Evolutionary conservation across 805 yeast species (phyloP).

Genomic region (Sugiyamaella chiloensis): DNA sequence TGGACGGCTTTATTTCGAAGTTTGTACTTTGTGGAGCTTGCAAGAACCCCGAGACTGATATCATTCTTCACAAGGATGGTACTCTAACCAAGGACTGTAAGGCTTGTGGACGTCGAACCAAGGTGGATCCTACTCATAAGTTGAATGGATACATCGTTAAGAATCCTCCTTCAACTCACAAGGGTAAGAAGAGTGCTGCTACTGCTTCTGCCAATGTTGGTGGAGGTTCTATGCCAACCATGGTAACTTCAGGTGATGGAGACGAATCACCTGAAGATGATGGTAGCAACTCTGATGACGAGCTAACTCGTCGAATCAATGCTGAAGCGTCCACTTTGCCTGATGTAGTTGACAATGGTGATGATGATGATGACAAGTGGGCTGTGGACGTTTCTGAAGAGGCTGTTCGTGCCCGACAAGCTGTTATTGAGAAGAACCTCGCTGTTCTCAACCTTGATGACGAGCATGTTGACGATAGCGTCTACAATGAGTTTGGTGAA

Average conservation of each 20-base stretch:
- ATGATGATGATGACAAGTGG: constrained; percentile 94
- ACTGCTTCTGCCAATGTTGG: constrained; percentile 89
- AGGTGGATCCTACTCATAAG: constrained; percentile 81
- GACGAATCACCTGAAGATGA: constrained; percentile 30
- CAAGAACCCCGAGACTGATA: constrained; percentile 96
- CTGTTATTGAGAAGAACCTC: constrained; percentile 58
- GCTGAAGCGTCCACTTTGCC: constrained; percentile 76
- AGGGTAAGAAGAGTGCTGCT: constrained; percentile 62
- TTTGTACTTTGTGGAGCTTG: constrained; percentile 93
- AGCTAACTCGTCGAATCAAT: constrained; percentile 70
- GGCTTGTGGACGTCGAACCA: constrained; percentile 92
- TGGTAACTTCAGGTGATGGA: constrained; percentile 37
- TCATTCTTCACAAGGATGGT: constrained; percentile 71
- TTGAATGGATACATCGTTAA: constrained; percentile 82
- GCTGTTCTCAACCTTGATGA: constrained; percentile 46
- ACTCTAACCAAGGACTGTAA: constrained; percentile 87
- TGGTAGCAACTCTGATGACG: constrained; percentile 64
- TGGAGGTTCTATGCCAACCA: constrained; percentile 60
- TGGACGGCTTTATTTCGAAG: constrained; percentile 91
- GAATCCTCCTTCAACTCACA: constrained; percentile 63
- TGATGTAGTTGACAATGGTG: constrained; percentile 48
- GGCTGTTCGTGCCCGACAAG: constrained; percentile 89
- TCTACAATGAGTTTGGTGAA: constrained; percentile 78
- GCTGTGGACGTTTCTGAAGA: constrained; percentile 96
- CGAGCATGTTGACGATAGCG: constrained; percentile 42